phyloP scores from a whole-genome alignment of 2,329 filamentous ascomycete species.

The Fusarium staphyleae region DNA sequence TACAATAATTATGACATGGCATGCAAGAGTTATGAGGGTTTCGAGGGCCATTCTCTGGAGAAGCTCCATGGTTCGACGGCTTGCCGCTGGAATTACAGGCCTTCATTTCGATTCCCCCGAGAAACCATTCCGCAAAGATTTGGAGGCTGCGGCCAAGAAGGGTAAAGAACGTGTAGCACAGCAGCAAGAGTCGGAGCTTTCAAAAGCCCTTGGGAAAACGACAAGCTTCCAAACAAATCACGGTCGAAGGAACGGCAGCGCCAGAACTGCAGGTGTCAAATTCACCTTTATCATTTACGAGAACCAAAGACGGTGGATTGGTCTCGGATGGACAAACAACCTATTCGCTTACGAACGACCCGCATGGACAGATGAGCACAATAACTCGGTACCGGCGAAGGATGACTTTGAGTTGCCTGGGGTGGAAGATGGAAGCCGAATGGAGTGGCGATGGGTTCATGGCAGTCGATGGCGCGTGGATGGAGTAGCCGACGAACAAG shows the following conservation, averaged over 20 bases:
- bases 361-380: slow-evolving; percentile 95
- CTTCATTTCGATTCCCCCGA: slow-evolving; percentile 70
- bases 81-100: slow-evolving; percentile 79
- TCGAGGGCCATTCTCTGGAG: slow-evolving; percentile 90
- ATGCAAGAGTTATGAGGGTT: slow-evolving; percentile 85
- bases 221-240: slow-evolving; percentile 42
- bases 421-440: slow-evolving; percentile 65
- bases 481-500: slow-evolving; percentile 64
- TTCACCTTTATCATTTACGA: slow-evolving; percentile 98
- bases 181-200: slow-evolving; percentile 53
- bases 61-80: slow-evolving; percentile 74
- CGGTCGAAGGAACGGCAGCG: slow-evolving; percentile 45
- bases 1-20: slow-evolving; percentile 88
- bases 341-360: slow-evolving; percentile 89
- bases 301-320: slow-evolving; percentile 94
- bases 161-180: slow-evolving; percentile 27
- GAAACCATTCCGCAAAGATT: slow-evolving; percentile 43
- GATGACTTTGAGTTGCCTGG: slow-evolving; percentile 71
- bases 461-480: slow-evolving; percentile 88
- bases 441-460: slow-evolving; percentile 79
- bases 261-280: slow-evolving; percentile 79
- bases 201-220: slow-evolving; percentile 50
- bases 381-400: slow-evolving; percentile 78
- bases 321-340: slow-evolving; percentile 91
- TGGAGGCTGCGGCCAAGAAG: slow-evolving; percentile 35